Evolutionary conservation across 2,329 filamentous ascomycete species (phyloP), one percentile per base, ranked within the genome.

Genomic region (Leptographium wingfieldii): DNA sequence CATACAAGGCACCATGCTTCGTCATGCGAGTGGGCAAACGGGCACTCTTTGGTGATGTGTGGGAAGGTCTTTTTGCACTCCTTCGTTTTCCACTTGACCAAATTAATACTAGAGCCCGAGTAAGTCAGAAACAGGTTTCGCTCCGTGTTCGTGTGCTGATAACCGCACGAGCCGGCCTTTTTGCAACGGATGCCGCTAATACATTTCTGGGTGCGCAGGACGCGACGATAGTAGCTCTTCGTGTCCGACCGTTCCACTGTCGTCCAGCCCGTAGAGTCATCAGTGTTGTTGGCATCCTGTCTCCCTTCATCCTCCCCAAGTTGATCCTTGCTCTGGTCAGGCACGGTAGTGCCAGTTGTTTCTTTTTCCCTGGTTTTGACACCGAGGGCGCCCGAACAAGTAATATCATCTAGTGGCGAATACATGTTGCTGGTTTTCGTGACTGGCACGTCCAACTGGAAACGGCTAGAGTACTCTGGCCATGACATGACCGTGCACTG

Each of bases 81-180:
- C 33, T 27, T 40, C 3, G 53, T 55, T 11, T 55, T 55, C 53
- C 53, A 55, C 33, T 16, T n/a, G 7, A 14, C 19, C 9, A 25
- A 57, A 49, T 11, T 61, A 48, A 29, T 48, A 35, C 7, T 29
- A 5, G 1, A 55, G 60, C 4, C 31, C 4, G 16, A 19, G 43
- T n/a, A 46, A 9, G 53, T 56, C 5, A 38, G 56, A 25, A 62
- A 62, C 46, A 62, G 25, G 25, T 33, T 35, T 6, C n/a, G 57
- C 55, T 59, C 55, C 38, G 55, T 25, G n/a, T 57, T 40, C 5
- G 54, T 59, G 55, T 62, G 60, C 25, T 38, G 31, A 40, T n/a
- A 53, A 19, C 48, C 48, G 16, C 61, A 62, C 12, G 56, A 33
- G 35, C 58, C 59, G 19, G 38, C 14, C 43, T 60, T 58, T 22